These are phyloP conservation scores for Solanum etuberosum DNA, from an alignment of 257 asterid genomes.

Conservation along the genomic window DNA sequence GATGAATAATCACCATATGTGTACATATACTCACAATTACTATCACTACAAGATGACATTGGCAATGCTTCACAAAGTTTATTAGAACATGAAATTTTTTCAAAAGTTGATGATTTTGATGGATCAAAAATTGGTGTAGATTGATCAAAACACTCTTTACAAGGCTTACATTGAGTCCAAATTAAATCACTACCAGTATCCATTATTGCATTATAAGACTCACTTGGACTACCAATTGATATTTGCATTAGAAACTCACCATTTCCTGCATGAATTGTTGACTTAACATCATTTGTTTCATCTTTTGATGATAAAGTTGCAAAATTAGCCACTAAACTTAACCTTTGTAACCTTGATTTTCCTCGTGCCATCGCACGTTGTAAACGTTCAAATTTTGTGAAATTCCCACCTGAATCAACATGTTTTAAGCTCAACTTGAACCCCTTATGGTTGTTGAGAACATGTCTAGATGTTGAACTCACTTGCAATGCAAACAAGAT, in stretches of 20 bases:
- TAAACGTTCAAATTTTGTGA: conserved; percentile 47
- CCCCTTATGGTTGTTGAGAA: conserved; percentile 21
- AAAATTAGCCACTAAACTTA: conserved; percentile 27
- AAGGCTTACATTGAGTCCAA: conserved; percentile 73
- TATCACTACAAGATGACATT: conserved; percentile 25
- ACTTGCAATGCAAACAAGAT: conserved; percentile 18
- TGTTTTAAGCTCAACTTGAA: conserved; percentile 43
- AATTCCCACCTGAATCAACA: conserved; percentile 48
- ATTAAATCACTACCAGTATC: conserved; percentile 69
- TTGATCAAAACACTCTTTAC: conserved; percentile 43
- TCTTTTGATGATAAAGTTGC: conserved; percentile 10
- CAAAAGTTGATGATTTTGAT: conserved; percentile 38
- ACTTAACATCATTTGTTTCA: conserved; percentile 6
- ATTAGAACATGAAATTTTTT: conserved; percentile 37
- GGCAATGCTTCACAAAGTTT: conserved; percentile 45
- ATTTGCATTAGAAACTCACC: conserved; percentile 73
- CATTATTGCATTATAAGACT: conserved; percentile 41
- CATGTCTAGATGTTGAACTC: conserved; percentile 32
- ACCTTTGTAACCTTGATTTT: conserved; percentile 30
- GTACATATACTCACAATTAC: conserved; percentile 48
- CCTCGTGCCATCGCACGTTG: conserved; percentile 66
- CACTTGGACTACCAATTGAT: conserved; percentile 59
- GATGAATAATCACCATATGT: conserved; percentile 74
- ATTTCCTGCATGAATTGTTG: conserved; percentile 62
- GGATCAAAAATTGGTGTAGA: conserved; percentile 51